Percentiles rank a stretch among this genome's conserved stretches.
phyloP scores from a whole-genome alignment of 106 monocot genomes.

The Gastrodia elata region DNA sequence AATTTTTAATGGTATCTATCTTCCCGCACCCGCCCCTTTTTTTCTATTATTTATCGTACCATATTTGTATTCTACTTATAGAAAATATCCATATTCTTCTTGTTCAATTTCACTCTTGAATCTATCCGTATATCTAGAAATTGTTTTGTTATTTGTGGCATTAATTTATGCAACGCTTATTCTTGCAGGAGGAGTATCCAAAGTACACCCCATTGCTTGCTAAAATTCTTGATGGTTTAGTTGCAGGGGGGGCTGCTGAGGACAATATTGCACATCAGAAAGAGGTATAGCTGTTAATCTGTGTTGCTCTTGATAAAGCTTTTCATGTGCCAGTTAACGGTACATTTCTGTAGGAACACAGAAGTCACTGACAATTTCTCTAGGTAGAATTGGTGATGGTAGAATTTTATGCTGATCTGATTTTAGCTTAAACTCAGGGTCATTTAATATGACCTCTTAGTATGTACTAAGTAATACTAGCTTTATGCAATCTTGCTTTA shows the following conservation, averaged over 20 bases:
- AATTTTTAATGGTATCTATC: background rate
- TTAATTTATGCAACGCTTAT: constrained; percentile 1
- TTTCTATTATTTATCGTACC: background rate
- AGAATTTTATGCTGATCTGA: background rate
- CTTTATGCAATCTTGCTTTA: too few species aligned
- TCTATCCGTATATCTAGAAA: background rate
- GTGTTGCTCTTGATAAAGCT: background rate
- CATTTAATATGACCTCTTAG: background rate
- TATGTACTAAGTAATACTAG: too few species aligned
- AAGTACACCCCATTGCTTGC: constrained; percentile 72
- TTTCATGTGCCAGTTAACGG: background rate
- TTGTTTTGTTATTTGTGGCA: background rate
- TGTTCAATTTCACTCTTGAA: background rate
- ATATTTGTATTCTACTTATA: background rate
- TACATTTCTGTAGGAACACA: background rate
- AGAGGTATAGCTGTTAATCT: constrained; percentile 35
- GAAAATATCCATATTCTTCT: background rate
- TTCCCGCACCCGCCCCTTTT: background rate
- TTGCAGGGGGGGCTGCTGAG: constrained; percentile 39
- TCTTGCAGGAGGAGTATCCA: constrained; percentile 71
- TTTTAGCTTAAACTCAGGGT: background rate
- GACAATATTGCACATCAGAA: constrained; percentile 46
- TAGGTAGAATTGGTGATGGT: background rate
- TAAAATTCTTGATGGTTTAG: constrained; percentile 72
- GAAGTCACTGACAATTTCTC: background rate